Percentiles rank a stretch among this genome's conserved stretches.
Conservation (phyloP, 2,329 filamentous ascomycete genomes). For the Aspergillus fructus region DNA sequence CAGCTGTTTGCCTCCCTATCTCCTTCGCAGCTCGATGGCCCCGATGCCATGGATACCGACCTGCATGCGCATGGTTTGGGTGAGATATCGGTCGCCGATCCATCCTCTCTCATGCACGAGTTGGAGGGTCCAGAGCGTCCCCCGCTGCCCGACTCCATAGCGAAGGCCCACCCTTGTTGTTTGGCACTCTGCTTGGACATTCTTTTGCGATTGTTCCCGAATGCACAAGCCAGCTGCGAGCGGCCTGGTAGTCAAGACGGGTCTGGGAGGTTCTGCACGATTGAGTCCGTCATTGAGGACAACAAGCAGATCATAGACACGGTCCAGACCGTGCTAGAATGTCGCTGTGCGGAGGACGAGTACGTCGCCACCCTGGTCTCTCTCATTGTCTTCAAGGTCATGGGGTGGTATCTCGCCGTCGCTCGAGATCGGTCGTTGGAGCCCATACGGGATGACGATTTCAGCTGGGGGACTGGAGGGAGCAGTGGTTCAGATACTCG, state of each 20-base stretch:
- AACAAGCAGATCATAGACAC: slow-evolving; percentile 1
- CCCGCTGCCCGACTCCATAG: background rate
- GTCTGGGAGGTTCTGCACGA: background rate
- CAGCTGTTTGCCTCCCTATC: background rate
- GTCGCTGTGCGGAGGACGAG: background rate
- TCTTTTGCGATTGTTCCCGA: background rate
- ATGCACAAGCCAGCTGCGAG: background rate
- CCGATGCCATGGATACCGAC: background rate
- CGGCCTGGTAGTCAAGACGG: background rate
- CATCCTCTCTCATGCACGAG: background rate
- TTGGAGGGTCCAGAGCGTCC: background rate
- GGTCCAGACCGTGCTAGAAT: background rate
- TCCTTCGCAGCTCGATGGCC: background rate
- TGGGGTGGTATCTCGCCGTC: slow-evolving; percentile 2
- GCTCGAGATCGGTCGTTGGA: background rate
- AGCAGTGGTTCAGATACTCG: background rate
- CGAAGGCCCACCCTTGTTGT: background rate
- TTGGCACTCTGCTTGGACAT: background rate
- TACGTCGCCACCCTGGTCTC: background rate
- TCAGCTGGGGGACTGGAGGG: background rate
- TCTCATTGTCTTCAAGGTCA: background rate
- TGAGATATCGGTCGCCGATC: background rate
- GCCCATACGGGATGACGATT: background rate
- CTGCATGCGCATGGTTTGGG: background rate
- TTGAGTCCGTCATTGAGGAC: slow-evolving; percentile 1